Conservation (phyloP, 495 filamentous ascomycete species). For the Thermothielavioides terrestris region DNA sequence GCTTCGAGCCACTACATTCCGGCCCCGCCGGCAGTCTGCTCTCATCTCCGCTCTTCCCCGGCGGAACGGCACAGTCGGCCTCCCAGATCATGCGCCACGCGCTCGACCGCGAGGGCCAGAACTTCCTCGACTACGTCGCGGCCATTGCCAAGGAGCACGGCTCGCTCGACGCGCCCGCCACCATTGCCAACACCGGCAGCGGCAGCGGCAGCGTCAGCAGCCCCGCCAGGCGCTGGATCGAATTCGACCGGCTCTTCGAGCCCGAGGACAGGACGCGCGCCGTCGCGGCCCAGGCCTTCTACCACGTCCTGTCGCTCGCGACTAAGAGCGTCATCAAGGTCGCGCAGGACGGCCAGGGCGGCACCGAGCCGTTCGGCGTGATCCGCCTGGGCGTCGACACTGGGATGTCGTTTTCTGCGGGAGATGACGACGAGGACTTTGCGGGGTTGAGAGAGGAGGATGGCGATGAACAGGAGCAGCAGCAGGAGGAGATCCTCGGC, state of each 20-base stretch:
- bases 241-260: constrained; percentile 54
- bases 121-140: constrained; percentile 49
- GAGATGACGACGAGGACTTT: no score
- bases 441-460: no score
- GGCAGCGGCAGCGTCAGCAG: constrained; percentile 21
- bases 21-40: constrained; percentile 8
- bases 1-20: constrained; percentile 15
- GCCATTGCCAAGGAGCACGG: constrained; percentile 28
- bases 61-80: not conserved
- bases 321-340: constrained; percentile 53
- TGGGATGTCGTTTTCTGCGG: not conserved
- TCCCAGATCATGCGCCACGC: constrained; percentile 19
- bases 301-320: constrained; percentile 61
- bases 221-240: constrained; percentile 27
- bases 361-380: constrained; percentile 25
- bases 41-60: not conserved
- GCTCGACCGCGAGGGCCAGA: constrained; percentile 33
- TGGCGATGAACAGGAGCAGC: no score
- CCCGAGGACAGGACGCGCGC: constrained; percentile 41
- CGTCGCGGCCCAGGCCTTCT: constrained; percentile 64
- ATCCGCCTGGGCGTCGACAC: constrained; percentile 19
- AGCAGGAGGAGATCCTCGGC: no score
- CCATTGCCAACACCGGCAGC: constrained; percentile 21
- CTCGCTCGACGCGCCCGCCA: constrained; percentile 13
- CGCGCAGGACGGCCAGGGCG: constrained; percentile 37